Evolutionary conservation across 2,329 filamentous ascomycete genomes (phyloP), one percentile per base, ranked within the genome.

Genomic region (Exophiala sp.): DNA sequence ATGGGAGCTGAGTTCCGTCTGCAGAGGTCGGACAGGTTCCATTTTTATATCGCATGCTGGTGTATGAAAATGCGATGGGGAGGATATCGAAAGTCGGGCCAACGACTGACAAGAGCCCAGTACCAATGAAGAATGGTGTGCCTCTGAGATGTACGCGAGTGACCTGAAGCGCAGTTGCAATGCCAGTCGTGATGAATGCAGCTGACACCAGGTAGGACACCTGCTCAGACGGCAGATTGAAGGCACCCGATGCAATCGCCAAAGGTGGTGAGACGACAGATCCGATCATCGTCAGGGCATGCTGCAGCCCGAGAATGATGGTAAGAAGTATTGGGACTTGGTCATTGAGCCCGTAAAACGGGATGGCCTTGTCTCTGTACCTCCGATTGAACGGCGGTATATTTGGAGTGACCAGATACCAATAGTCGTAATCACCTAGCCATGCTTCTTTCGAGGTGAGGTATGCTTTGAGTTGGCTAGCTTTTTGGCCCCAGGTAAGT

Each of bases 291-390:
- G 87, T 83, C 39, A 94, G 74, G 1, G 88, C 79, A 68, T 94
- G 89, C 64, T 94, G 89, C 48, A 94, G 82, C 14, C 89, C 89
- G 2, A 94, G 79, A 1, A 94, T 74, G 2, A 91, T 67, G 8
- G 85, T 87, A 14, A 94, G 74, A 6, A 91, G 66, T 7, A 92
- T 81, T 3, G 89, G 89, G 79, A 94, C 88, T 52, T 74, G 75
- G 69, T 91, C 87, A 63, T 92, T 81, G 36, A 92, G 82, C n/a
- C 88, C 89, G 65, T 92, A 94, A 70, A 95, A 94, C 0, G 89
- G 89, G 32, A 86, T 83, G n/a, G 78, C 75, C 59, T 73, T 71
- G 33, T 69, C 57, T 72, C 69, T 46, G 72, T 72, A 57, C 69
- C 60, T 68, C 60, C 72, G 66, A 42, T 76, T 78, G 66, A 80